These are phyloP conservation scores for Agapanthus africanus DNA, from an alignment of 106 monocot genomes.

Conservation along the genomic window DNA sequence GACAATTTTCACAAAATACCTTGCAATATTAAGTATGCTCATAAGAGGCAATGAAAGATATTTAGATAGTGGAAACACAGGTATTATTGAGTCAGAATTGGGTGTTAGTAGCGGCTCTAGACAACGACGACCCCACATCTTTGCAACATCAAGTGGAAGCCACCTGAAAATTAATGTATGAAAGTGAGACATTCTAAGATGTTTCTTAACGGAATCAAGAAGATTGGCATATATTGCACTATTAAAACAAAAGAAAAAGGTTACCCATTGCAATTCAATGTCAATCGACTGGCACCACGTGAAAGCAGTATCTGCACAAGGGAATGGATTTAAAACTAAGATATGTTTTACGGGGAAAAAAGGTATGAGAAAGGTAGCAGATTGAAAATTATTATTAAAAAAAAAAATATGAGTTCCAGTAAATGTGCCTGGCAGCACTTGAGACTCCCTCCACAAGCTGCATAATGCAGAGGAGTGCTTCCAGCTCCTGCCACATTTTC, in stretches of 20 bases:
- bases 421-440: conserved; percentile 83
- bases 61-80: conserved; percentile 60
- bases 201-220: not conserved
- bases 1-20: conserved; percentile 36
- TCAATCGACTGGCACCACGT: conserved; percentile 76
- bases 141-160: conserved; percentile 92
- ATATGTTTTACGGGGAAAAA: too few relatives aligned
- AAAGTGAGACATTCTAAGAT: conserved; percentile 1
- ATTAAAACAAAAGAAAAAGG: not conserved
- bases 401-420: not conserved
- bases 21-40: conserved; percentile 94
- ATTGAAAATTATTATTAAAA: not conserved
- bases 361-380: too few relatives aligned
- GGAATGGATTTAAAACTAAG: not conserved
- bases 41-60: conserved; percentile 79
- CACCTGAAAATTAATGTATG: conserved; percentile 43
- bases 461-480: conserved; percentile 98
- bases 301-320: conserved; percentile 67
- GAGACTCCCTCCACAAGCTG: conserved; percentile 83
- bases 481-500: conserved; percentile 57
- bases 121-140: conserved; percentile 66
- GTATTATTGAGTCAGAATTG: conserved; percentile 46
- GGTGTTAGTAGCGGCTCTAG: conserved; percentile 65
- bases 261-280: conserved; percentile 97
- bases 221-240: too few relatives aligned